phyloP scores from a whole-genome alignment of 139 green algal species.

The Chlorella sorokiniana region DNA sequence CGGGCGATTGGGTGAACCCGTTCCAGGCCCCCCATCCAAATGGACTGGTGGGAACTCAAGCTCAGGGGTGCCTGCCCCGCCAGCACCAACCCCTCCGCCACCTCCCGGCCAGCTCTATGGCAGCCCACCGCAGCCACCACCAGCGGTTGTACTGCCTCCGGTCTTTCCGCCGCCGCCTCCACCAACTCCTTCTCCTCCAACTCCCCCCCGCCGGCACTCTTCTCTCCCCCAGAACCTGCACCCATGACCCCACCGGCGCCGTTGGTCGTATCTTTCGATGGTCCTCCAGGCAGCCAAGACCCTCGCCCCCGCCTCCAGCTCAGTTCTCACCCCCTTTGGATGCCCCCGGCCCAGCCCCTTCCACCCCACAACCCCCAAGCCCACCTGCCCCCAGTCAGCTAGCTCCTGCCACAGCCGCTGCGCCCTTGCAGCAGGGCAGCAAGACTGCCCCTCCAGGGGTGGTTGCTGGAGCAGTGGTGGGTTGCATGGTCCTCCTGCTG shows the following conservation, averaged over 20 bases:
- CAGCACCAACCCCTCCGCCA: not conserved
- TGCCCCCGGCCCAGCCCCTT: no score
- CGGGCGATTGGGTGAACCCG: conserved; percentile 5
- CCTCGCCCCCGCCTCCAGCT: not conserved
- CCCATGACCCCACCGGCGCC: not conserved
- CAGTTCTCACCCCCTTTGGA: not conserved
- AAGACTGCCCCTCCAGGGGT: not conserved
- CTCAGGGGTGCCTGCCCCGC: not conserved
- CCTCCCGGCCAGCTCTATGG: not conserved
- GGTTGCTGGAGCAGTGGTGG: not conserved
- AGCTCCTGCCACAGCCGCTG: not conserved
- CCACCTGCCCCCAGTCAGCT: not conserved
- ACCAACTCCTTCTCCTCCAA: not conserved
- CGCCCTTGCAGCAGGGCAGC: no score
- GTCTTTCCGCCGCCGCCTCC: not conserved
- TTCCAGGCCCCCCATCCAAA: not conserved
- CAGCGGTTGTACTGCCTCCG: not conserved
- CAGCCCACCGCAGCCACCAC: not conserved
- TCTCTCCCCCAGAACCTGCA: not conserved
- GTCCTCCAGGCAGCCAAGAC: not conserved
- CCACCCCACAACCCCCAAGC: no score
- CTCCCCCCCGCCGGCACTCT: not conserved
- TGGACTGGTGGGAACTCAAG: not conserved
- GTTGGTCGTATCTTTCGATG: not conserved
- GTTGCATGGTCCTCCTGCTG: not conserved